phyloP scores from a whole-genome alignment of 202 grass and related monocot species.

The Saccharum hybrid region DNA sequence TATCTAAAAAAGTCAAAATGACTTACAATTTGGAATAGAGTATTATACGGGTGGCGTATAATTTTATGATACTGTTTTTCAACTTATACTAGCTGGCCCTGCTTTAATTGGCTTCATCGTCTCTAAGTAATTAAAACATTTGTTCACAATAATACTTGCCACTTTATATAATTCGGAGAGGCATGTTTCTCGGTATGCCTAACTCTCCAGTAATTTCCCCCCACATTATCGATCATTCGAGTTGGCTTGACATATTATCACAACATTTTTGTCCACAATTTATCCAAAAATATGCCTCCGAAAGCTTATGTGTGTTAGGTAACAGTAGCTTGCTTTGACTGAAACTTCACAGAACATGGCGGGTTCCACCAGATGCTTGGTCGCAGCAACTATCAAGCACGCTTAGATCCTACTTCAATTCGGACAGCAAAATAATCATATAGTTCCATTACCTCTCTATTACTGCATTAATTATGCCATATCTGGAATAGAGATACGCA shows the following conservation, averaged over 20 bases:
- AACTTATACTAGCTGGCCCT: background rate
- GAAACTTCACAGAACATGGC: background rate
- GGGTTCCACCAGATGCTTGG: background rate
- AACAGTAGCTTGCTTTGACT: background rate
- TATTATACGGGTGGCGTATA: background rate
- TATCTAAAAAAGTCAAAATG: background rate
- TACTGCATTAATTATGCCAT: no score
- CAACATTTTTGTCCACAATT: background rate
- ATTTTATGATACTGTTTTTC: background rate
- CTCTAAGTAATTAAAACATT: background rate
- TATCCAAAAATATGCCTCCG: background rate
- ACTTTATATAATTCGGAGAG: background rate
- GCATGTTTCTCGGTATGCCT: background rate
- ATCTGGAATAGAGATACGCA: background rate
- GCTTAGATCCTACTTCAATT: background rate
- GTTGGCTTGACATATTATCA: background rate
- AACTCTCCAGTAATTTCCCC: background rate
- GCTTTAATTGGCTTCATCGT: background rate
- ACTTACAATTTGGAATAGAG: background rate
- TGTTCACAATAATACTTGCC: background rate
- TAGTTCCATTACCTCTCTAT: background rate
- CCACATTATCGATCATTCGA: background rate
- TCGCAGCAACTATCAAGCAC: constrained; percentile 16
- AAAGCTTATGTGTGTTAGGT: background rate
- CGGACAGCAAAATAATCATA: background rate